Conservation (phyloP, 345 rosid species). For the Passiflora organensis region DNA sequence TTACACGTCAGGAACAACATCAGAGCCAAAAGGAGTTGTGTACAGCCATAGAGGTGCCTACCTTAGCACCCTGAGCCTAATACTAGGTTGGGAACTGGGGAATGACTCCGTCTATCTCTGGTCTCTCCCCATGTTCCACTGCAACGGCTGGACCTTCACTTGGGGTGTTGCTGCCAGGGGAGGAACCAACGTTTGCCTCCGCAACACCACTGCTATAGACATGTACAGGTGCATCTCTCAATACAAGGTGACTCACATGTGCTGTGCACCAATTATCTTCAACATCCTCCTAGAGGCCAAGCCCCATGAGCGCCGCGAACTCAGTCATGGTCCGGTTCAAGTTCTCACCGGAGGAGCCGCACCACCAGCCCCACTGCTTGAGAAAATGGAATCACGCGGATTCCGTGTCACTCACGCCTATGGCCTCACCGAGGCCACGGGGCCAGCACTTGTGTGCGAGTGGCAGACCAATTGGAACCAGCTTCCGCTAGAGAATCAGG, state of each 20-base stretch:
- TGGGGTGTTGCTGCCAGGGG: conserved; percentile 76
- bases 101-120: conserved; percentile 61
- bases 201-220: conserved; percentile 45
- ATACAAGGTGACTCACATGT: conserved; percentile 69
- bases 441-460: conserved; percentile 65
- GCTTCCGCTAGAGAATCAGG: conserved; percentile 26
- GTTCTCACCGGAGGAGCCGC: conserved; percentile 79
- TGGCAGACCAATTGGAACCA: conserved; percentile 67
- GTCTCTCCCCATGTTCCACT: conserved; percentile 85
- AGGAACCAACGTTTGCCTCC: conserved; percentile 64
- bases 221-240: conserved; percentile 44
- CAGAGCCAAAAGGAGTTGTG: conserved; percentile 66
- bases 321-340: conserved; percentile 36
- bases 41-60: conserved; percentile 78
- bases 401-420: conserved; percentile 69
- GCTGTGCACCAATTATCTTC: conserved; percentile 70
- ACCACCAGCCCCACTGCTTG: conserved; percentile 51
- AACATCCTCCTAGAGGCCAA: conserved; percentile 54
- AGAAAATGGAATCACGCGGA: conserved; percentile 44
- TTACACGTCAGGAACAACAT: conserved; percentile 76
- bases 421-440: conserved; percentile 73
- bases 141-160: conserved; percentile 79
- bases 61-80: conserved; percentile 48
- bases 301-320: conserved; percentile 27
- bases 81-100: conserved; percentile 66